These are phyloP conservation scores for Arthrinium puccinioides DNA, from an alignment of 2,329 filamentous ascomycete species.

Conservation along the genomic window DNA sequence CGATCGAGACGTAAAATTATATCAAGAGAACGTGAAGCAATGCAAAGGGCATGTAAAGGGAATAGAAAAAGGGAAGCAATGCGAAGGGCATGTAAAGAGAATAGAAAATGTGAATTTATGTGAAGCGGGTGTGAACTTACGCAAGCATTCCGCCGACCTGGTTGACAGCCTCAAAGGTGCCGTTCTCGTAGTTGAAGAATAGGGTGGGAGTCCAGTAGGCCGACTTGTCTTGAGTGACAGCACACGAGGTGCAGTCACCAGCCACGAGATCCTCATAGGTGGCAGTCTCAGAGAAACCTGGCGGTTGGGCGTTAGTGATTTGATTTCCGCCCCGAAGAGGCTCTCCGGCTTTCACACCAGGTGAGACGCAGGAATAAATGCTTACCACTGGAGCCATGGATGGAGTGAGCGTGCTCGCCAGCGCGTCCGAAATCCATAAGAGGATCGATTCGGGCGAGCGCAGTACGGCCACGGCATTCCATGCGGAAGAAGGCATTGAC, in stretches of 20 bases:
- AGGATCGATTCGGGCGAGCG: conserved; percentile 69
- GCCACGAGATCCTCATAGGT: conserved; percentile 48
- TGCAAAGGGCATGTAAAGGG: no score
- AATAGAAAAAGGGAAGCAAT: no score
- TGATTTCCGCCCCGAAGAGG: no score
- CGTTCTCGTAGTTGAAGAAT: conserved; percentile 67
- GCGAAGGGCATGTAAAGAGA: no score
- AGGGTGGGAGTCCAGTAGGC: conserved; percentile 77
- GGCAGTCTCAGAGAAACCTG: conserved; percentile 59
- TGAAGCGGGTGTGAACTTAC: conserved; percentile 46
- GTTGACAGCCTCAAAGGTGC: conserved; percentile 59
- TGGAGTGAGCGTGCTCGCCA: conserved; percentile 63
- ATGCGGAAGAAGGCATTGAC: conserved; percentile 87
- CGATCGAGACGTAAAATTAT: no score
- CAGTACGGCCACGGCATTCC: conserved; percentile 67
- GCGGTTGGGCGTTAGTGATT: no score
- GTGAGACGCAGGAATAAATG: no score
- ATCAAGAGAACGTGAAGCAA: no score
- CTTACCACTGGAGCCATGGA: conserved; percentile 73
- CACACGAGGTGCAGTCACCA: conserved; percentile 73
- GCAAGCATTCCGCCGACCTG: conserved; percentile 80
- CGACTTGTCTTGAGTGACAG: conserved; percentile 75
- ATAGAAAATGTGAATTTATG: neutral
- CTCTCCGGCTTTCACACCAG: no score
- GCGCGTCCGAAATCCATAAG: conserved; percentile 55